Base-by-base conservation (phyloP, 176 grass and related monocot genomes). In the Carex littledalei region DNA sequence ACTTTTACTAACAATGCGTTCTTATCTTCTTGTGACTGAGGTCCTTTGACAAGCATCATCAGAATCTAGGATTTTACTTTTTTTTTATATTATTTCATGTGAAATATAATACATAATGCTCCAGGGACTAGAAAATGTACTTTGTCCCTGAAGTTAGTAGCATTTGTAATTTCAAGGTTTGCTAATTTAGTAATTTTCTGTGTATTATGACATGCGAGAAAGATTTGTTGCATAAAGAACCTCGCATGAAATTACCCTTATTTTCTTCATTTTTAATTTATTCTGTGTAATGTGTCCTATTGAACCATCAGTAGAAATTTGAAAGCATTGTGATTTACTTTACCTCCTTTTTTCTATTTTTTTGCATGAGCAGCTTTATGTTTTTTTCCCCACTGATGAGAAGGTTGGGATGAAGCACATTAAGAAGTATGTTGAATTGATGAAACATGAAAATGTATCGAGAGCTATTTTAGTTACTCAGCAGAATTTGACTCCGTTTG, bases 381-480 rank as follows among this genome's bases (percentile, higher is more conserved):
- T 95, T 18, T 93, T 98, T 89, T 98, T 98, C 87, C 95, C 95
- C 1, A 94, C 90, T 52, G 95, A 98, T 67, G 95, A 98, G 5
- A 98, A 98, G 83, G 95, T 98, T 45, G 93, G 95, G 67, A 89
- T 98, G 95, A 98, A 98, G 49, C 95, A 98, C 76, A 95, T 98
- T 76, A 95, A 98, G 88, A 98, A 95, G 65, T 94, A 89, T 8
- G 91, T 90, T 15, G 95, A 98, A 34, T 87, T 93, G 91, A 98
- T 98, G 95, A 94, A 89, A 70, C 72, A 87, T 49, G 95, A 94
- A 43, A 94, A 87, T 45, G 95, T 94, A 80, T 89, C 89, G 6
- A 91, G 89, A 89, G 87, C 95, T 2, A 77, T 93, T 43, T 16
- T 98, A 54, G 89, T 93, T 65, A 63, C 90, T 84, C 93, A 98